Evolutionary conservation across 148 eudicot species (phyloP).

Genomic region (Talinum fruticosum): DNA sequence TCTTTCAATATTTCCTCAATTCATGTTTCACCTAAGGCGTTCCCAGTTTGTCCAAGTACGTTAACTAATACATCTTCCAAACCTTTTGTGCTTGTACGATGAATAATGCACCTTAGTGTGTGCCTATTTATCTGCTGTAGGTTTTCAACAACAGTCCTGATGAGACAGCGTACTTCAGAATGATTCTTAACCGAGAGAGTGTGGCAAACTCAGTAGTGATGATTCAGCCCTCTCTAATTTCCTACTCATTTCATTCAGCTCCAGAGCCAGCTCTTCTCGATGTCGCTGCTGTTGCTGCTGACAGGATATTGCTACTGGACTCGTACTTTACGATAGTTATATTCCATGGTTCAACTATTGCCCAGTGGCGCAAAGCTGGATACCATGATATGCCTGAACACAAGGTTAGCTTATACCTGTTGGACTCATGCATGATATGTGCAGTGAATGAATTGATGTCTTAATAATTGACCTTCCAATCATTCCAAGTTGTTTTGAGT

Average conservation of each 20-base stretch:
- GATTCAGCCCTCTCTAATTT: constrained; percentile 94
- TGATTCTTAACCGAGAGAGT: constrained; percentile 91
- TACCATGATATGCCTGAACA: constrained; percentile 88
- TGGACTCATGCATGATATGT: not conserved
- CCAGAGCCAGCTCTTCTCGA: constrained; percentile 95
- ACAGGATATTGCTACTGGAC: constrained; percentile 81
- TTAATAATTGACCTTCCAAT: not conserved
- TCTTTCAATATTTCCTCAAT: constrained; percentile 95
- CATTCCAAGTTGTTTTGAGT: not conserved
- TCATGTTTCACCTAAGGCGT: constrained; percentile 80
- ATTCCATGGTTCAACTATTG: constrained; percentile 88
- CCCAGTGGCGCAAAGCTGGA: constrained; percentile 97
- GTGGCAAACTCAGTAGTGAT: constrained; percentile 94
- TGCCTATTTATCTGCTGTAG: constrained; percentile 33
- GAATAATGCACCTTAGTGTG: not conserved
- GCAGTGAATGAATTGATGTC: not conserved
- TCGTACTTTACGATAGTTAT: constrained; percentile 84
- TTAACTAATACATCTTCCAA: not conserved
- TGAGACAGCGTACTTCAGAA: constrained; percentile 95
- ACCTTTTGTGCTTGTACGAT: not conserved
- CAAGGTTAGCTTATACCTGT: constrained; percentile 41
- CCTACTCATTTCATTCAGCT: constrained; percentile 76
- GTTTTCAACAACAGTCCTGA: constrained; percentile 99
- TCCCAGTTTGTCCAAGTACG: constrained; percentile 94
- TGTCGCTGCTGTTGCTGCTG: constrained; percentile 81